Evolutionary conservation across 805 yeast genomes (phyloP).

Genomic region (Candida qinlingensis): DNA sequence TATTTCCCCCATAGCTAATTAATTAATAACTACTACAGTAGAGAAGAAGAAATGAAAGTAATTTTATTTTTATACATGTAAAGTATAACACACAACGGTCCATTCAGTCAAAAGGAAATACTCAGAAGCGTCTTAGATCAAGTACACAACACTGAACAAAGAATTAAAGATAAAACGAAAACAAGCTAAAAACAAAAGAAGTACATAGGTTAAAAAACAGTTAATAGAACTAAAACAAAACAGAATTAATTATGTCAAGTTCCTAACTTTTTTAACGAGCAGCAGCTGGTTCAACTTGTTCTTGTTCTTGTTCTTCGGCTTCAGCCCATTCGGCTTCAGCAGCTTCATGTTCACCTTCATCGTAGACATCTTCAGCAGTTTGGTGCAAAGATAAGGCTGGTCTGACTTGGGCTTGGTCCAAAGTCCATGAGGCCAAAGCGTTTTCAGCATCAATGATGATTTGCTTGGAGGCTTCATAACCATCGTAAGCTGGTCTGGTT

Average conservation of each 20-base stretch:
- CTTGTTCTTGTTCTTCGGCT: constrained; percentile 32
- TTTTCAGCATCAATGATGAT: constrained; percentile 95
- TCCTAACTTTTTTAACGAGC: neutral
- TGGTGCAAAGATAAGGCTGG: constrained; percentile 68
- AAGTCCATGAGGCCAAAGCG: constrained; percentile 94
- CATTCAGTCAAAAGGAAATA: too few species aligned
- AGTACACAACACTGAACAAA: too few species aligned
- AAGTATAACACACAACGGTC: too few species aligned
- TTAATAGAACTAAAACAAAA: neutral
- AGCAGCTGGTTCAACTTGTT: constrained; percentile 10
- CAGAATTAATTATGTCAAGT: too few species aligned
- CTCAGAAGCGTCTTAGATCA: too few species aligned
- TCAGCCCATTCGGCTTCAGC: constrained; percentile 47
- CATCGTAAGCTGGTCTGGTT: constrained; percentile 96
- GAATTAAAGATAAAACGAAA: too few species aligned
- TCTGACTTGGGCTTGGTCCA: constrained; percentile 91
- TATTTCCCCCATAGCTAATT: too few species aligned
- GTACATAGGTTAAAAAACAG: neutral
- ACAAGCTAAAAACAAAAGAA: neutral
- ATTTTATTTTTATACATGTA: too few species aligned
- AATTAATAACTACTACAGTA: too few species aligned
- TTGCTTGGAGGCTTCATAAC: constrained; percentile 97
- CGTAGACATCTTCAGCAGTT: constrained; percentile 49
- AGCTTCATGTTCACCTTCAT: constrained; percentile 45
- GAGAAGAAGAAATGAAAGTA: too few species aligned